Evolutionary conservation across 139 green algal species (phyloP), one percentile per base, ranked within the genome.

Genomic region (Picochlorum sp.): DNA sequence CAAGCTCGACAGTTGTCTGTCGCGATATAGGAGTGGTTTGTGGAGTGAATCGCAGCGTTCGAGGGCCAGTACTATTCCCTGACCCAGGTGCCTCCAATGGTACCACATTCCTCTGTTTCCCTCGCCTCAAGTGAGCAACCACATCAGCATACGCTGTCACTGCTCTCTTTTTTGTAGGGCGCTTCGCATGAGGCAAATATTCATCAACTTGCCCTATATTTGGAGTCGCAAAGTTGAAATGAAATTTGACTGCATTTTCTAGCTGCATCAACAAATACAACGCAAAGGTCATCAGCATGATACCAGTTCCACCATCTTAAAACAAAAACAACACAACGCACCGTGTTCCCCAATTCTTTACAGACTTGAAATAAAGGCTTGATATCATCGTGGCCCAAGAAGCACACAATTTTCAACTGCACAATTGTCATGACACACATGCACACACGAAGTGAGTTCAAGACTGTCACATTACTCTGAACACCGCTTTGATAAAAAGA

Each of bases 331-430:
- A 18, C 12, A 47, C 20, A 16, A 26, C 64, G 61, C 29, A 72
- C 60, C 37, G 55, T 68, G 9, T 29, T 36, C n/a, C 49, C 29
- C 20, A 76, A 49, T 20, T 65, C 41, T 41, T 68, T 60, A 49
- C 66, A 69, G 12, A 77, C 70, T 52, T 40, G 29, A 53, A 79
- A 78, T 26, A 79, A 39, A 10, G 69, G 63, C 5, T 52, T 50
- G 20, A 79, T 61, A n/a, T 79, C 72, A 13, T 74, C 50, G 33
- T 79, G 72, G 3, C 36, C 20, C n/a, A 79, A 57, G 18, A 57
- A 61, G 62, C 71, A 79, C 18, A 79, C 32, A 39, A 79, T 66
- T 39, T 76, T 76, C 31, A 76, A 50, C 39, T 47, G 39, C 39
- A n/a, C 5, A 1, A 44, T 20, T 13, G 18, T 20, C 0, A 44